Base-by-base conservation (phyloP, 768 basidiomycete species). In the Suillus discolor region DNA sequence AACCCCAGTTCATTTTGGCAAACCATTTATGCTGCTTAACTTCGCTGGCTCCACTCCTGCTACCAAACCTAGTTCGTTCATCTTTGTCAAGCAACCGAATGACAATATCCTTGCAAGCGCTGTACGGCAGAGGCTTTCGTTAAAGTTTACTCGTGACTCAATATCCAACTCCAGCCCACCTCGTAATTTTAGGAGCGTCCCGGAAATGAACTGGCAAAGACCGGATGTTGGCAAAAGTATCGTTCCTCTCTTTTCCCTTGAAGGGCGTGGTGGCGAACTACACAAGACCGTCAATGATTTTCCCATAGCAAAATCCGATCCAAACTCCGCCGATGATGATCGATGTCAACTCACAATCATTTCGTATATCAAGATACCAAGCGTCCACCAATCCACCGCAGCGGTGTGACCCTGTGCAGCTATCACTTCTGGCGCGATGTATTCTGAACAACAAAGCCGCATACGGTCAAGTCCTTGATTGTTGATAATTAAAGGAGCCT, bases 21-120 rank as follows among this genome's bases (percentile, higher is more conserved):
- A 99, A 99, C 97, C 97, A 99, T 76, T 94, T 96, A 85, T 99
- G 97, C 65, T 93, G 90, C 82, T 99, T 99, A 72, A 99, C 96
- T 79, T 99, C 97, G 74, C 95, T 97, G 64, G 97, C 97, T 34
- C 97, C 97, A 70, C 89, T 94, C 79, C 86, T 89, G 78, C 94
- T 94, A 54, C 97, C 97, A 44, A 99, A 78, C 67, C 97, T 85
- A 64, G 87, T 89, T 74, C 85, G 82, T 78, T 99, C 97, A 71
- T 92, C 89, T 81, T 99, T 99, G 84, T 93, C 92, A 72, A 99
- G 80, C 62, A 99, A 76, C 69, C 95, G 93, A 41, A 83, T 84
- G 69, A 99, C 85, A 75, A 93, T 87, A 69, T 96, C 94, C 77
- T 96, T 97, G 76, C 92, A 89, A 25, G 91, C 87, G 70, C 96